Evolutionary conservation across 257 asterid genomes (phyloP).

Genomic region (Buddleja alternifolia): DNA sequence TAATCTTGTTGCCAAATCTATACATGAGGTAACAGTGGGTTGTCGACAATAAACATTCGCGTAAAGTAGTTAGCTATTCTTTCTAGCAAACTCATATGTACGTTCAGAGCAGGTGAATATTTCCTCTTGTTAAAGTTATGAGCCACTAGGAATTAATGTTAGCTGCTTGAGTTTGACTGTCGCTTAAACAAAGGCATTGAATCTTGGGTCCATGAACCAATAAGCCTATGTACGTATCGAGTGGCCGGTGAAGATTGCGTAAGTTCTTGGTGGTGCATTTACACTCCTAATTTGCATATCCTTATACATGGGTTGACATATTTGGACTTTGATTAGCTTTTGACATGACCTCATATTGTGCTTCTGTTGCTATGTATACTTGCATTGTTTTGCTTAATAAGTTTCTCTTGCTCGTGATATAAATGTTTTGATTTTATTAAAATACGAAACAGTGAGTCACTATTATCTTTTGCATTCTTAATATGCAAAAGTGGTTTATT

Average conservation of each 20-base stretch:
- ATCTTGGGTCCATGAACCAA: background rate
- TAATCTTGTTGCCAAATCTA: background rate
- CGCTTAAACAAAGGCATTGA: conserved; percentile 4
- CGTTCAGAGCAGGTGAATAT: background rate
- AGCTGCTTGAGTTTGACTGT: conserved; percentile 5
- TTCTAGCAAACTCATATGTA: too few relatives aligned
- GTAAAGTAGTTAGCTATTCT: background rate
- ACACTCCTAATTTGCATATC: conserved; percentile 3
- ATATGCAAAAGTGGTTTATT: background rate
- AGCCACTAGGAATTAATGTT: background rate
- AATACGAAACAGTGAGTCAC: too few relatives aligned
- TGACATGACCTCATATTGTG: background rate
- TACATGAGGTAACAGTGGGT: background rate
- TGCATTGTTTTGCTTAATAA: background rate
- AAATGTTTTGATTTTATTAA: background rate
- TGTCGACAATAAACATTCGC: background rate
- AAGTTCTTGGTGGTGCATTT: background rate
- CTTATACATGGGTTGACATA: background rate
- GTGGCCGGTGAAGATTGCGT: too few relatives aligned
- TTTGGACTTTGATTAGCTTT: background rate
- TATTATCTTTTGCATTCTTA: background rate
- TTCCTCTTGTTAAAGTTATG: too few relatives aligned
- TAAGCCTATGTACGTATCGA: background rate
- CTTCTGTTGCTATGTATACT: background rate
- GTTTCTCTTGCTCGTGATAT: background rate